A percentile compares a stretch with the other conserved stretches of the same genome.
Conservation (phyloP, 257 asterid species). For the Ligustrum vulgare region DNA sequence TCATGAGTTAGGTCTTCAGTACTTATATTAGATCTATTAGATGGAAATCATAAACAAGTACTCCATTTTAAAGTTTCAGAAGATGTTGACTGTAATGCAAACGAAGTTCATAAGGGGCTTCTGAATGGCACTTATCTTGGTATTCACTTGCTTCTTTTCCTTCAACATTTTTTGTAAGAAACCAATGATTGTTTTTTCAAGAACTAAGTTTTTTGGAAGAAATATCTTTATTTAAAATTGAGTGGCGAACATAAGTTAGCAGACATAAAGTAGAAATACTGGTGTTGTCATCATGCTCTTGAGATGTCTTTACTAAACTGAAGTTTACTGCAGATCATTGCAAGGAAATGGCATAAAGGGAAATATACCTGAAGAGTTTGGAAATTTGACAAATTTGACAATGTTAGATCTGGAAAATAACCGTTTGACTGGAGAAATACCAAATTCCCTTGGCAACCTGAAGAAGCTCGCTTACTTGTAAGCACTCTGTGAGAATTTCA, state of each 20-base stretch:
- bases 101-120: neutral
- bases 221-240: neutral
- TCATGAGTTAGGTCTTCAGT: neutral
- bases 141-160: neutral
- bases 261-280: neutral
- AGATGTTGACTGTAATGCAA: neutral
- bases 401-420: conserved; percentile 78
- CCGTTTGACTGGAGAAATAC: conserved; percentile 76
- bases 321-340: conserved; percentile 54
- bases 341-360: conserved; percentile 91
- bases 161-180: neutral
- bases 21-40: neutral
- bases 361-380: conserved; percentile 71
- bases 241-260: neutral
- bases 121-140: neutral
- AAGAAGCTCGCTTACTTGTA: conserved; percentile 69
- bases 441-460: conserved; percentile 76
- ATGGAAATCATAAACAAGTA: neutral
- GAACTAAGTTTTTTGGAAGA: neutral
- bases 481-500: conserved; percentile 31
- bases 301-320: neutral
- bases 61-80: neutral
- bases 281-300: neutral
- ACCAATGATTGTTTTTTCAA: neutral
- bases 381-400: conserved; percentile 80